Evolutionary conservation across 495 filamentous ascomycete genomes (phyloP), one percentile per base, ranked within the genome.

Genomic region (Penicillium taxi): DNA sequence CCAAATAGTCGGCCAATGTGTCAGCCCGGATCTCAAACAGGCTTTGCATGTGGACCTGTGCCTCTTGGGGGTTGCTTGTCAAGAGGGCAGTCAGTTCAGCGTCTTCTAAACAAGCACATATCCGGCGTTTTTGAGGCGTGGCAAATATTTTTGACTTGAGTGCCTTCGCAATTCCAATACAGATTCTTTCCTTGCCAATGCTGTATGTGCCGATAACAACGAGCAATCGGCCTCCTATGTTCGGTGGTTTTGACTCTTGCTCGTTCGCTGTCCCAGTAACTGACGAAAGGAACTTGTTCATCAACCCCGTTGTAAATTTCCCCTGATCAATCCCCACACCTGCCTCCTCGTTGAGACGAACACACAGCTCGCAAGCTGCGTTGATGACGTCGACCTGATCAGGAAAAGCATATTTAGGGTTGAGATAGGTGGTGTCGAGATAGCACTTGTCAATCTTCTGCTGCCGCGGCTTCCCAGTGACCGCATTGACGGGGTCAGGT

Each of bases 111-210:
- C 81, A 84, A 9, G 70, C 64, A 58, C 85, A 90, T n/a, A 96
- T 82, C 32, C 75, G 73, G 48, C 84, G 80, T 56, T 96, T 98
- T 22, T 72, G 63, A 0, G 85, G 70, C 1, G 84, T 76, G 0
- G 93, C 90, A 50, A 81, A 98, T 54, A 98, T 96, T 55, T 94
- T 95, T 52, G 80, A 82, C 28, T 78, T 68, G 7, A 98, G 77
- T 2, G 91, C 90, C 39, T 76, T 71, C 6, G 91, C 91, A 41
- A 96, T 91, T 37, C 86, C 90, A 13, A 93, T 61, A 58, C 91
- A 96, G 50, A 99, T 85, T 37, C 87, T 80, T 58, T 99, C 91
- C 65, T 99, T 99, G 58, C 91, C 91, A 47, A 99, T 99, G 41
- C 79, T 86, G 65, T 99, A 99, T 2, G 91, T 99, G 37, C 91